Evolutionary conservation across 1,139 yeast species (phyloP), one percentile per base, ranked within the genome.

Genomic region (Geotrichum cucujoidarum): DNA sequence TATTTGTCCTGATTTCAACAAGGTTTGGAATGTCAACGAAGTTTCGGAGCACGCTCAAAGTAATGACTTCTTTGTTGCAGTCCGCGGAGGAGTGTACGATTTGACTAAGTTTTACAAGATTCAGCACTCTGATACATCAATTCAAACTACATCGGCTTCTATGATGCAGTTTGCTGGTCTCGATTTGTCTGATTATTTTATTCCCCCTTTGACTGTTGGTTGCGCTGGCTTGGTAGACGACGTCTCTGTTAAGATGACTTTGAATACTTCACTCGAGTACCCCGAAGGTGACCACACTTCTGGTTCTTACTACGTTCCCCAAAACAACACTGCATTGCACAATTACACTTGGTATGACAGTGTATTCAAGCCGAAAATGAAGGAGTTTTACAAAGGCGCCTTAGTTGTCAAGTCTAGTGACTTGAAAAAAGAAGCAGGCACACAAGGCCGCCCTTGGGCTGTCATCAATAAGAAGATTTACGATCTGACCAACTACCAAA

Each of bases 51-150:
- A 69, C 43, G 68, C 66, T 40, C 69, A 64, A n/a, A 54, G 61
- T 3, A 54, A 58, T 37, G 68, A 69, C 47, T 70, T 63, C 48
- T 70, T 58, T 45, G 74, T 66, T 11, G 63, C 68, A 1, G 60
- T 70, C 24, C 69, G 62, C 36, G 74, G 74, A 14, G 59, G 58
- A 16, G 74, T 70, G 3, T 70, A 70, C 52, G 74, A 70, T 45
- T 57, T 70, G 43, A 62, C 73, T 16, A 64, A 65, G 52, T 70
- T 50, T 22, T 42, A 50, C 62, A 59, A 52, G 31, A 49, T 57
- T 27, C 72, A 70, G 59, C 73, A 70, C 48, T 68, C 73, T 1
- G 74, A 70, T 47, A 62, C 56, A 21, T 63, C 62, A 3, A 55
- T 60, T 52, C 50, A 57, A 27, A 66, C 71, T 1, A 48, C 61